Evolutionary conservation across 2,329 filamentous ascomycete species (phyloP).

Genomic region (Akanthomyces muscarius): DNA sequence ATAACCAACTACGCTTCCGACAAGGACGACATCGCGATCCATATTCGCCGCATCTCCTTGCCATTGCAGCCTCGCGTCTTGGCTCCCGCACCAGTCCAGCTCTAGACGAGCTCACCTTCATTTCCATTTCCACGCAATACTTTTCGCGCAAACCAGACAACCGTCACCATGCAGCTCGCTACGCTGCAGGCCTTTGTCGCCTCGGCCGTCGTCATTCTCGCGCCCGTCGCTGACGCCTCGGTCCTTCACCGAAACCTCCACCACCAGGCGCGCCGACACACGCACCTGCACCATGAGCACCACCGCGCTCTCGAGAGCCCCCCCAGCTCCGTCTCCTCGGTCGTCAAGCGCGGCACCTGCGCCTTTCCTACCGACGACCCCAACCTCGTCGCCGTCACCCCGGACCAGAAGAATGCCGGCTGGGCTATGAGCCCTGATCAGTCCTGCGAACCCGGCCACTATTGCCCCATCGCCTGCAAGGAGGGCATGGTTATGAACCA

Average conservation of each 20-base stretch:
- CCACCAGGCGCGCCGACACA: slow-evolving; percentile 34
- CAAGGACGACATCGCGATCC: background rate
- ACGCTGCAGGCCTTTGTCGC: slow-evolving; percentile 6
- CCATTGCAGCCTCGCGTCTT: background rate
- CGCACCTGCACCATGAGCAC: slow-evolving; percentile 28
- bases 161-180: slow-evolving; percentile 10
- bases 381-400: slow-evolving; percentile 65
- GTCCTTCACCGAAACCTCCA: slow-evolving; percentile 22
- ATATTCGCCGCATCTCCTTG: background rate
- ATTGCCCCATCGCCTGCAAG: slow-evolving; percentile 75
- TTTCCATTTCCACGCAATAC: background rate
- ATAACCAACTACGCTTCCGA: background rate
- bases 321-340: slow-evolving; percentile 21
- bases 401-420: slow-evolving; percentile 60
- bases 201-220: slow-evolving; percentile 9
- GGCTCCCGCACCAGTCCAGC: background rate
- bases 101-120: background rate
- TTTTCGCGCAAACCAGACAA: background rate
- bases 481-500: slow-evolving; percentile 73
- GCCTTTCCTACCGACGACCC: slow-evolving; percentile 59
- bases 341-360: slow-evolving; percentile 57
- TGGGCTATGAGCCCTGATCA: slow-evolving; percentile 79
- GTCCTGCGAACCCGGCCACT: slow-evolving; percentile 60
- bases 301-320: slow-evolving; percentile 22
- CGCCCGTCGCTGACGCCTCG: slow-evolving; percentile 12